Evolutionary conservation across 2,329 filamentous ascomycete species (phyloP).

Genomic region (Fusarium buharicum): DNA sequence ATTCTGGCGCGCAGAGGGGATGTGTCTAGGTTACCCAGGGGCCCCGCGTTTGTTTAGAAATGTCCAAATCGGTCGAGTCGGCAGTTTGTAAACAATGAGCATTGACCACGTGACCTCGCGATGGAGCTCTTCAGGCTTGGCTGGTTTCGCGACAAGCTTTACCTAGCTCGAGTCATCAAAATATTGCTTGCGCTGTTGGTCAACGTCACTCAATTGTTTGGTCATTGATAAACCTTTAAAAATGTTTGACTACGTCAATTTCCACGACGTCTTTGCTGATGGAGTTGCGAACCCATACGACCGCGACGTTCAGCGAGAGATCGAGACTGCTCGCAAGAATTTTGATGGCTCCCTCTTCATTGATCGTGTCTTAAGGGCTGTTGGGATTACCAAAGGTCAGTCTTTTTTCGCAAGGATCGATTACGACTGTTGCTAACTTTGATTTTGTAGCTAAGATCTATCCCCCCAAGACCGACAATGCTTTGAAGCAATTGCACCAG

Average conservation of each 20-base stretch:
- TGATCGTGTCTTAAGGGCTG: slow-evolving; percentile 76
- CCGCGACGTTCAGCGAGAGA: slow-evolving; percentile 68
- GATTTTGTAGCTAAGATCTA: slow-evolving; percentile 69
- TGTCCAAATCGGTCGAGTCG: slow-evolving; percentile 49
- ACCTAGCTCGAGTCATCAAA: slow-evolving; percentile 25
- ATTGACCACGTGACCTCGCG: slow-evolving; percentile 42
- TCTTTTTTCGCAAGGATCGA: rapidly evolving
- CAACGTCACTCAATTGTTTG: not conserved
- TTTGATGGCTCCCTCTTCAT: slow-evolving; percentile 80
- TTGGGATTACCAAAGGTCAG: slow-evolving; percentile 76
- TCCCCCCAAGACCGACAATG: slow-evolving; percentile 75
- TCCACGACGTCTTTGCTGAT: slow-evolving; percentile 73
- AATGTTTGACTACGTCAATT: slow-evolving; percentile 74
- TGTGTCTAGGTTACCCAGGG: not conserved
- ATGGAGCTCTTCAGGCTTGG: slow-evolving; percentile 19
- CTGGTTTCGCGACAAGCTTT: slow-evolving; percentile 43
- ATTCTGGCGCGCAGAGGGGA: not conserved
- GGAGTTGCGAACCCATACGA: slow-evolving; percentile 71
- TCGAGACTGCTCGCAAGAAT: slow-evolving; percentile 72
- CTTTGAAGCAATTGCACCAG: slow-evolving; percentile 75
- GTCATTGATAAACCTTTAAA: slow-evolving; percentile 8
- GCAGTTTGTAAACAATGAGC: slow-evolving; percentile 56
- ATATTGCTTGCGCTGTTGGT: slow-evolving; percentile 3
- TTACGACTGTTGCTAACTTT: not conserved
- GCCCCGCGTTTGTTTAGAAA: slow-evolving; percentile 54